Evolutionary conservation across 345 rosid species (phyloP), one percentile per base, ranked within the genome.

Genomic region (Eucalyptus polybractea): DNA sequence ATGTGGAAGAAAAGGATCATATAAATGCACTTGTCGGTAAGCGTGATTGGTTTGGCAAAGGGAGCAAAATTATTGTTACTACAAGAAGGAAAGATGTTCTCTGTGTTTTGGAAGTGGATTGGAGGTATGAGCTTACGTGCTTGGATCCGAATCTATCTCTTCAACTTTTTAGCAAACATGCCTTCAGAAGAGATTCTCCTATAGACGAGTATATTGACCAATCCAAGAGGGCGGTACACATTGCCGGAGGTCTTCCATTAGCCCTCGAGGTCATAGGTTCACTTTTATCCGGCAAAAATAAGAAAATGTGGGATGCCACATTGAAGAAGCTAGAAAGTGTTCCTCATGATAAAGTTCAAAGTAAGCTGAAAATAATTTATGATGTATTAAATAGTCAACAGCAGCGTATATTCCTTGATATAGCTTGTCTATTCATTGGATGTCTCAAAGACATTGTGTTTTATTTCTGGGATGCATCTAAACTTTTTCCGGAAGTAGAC

Each of bases 201-300:
- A 0, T 0, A 2, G 2, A n/a, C 0, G 3, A 14, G 1, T 14
- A 14, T 4, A 65, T 65, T 11, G 0, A 1, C 76, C 40, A 3
- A 7, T 7, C 76, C 10, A 2, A 4, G 0, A 65, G 33, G 76
- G 76, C 76, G 0, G 0, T n/a, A n/a, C 5, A 0, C 1, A n/a
- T 65, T 65, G 11, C 76, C 0, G 10, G 76, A 65, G 76, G 76
- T 7, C 76, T 65, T n/a, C 37, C 76, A 1, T 4, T 65, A 6
- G 40, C 76, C 33, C 3, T 65, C 1, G 76, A 65, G 6, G 11
- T 65, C 76, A 65, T 65, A 2, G 40, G 76, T 3, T n/a, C 76
- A 29, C 76, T 67, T 67, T 67, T 67, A 67, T 14, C 0, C 0
- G 0, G 0, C 3, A 27, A 2, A 14, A 13, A 7, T 7, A 72